Evolutionary conservation across 2,329 filamentous ascomycete genomes (phyloP).

Genomic region (Neonectria faginata): DNA sequence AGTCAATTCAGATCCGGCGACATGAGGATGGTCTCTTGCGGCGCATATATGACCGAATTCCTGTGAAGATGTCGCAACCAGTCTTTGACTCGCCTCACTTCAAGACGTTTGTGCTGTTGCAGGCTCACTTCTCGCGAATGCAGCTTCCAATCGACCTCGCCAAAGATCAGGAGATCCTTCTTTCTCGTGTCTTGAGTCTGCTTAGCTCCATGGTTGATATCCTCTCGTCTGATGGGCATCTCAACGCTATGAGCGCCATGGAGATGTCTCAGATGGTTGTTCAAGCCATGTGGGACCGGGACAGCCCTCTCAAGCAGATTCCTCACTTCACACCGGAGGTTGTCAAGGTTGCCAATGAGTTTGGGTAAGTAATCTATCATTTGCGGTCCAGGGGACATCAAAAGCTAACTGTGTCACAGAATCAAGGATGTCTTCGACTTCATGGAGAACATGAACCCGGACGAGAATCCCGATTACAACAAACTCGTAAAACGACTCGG

Average conservation of each 20-base stretch:
- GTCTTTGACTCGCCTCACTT: conserved; percentile 96
- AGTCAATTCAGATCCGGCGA: conserved; percentile 91
- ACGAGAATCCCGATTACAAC: conserved; percentile 86
- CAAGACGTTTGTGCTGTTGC: conserved; percentile 96
- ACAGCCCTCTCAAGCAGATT: conserved; percentile 96
- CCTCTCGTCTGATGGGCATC: conserved; percentile 91
- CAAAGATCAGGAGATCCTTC: conserved; percentile 92
- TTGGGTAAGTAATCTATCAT: conserved; percentile 66
- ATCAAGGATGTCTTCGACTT: conserved; percentile 97
- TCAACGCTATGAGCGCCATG: conserved; percentile 99
- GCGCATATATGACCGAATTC: conserved; percentile 92
- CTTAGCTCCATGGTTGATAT: conserved; percentile 95
- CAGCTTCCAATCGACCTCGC: conserved; percentile 94
- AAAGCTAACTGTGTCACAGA: conserved; percentile 58
- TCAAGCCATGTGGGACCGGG: conserved; percentile 98
- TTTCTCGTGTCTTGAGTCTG: conserved; percentile 86
- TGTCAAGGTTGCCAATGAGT: conserved; percentile 84
- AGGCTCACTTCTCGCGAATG: conserved; percentile 98
- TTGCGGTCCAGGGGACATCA: background rate
- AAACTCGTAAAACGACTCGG: conserved; percentile 81
- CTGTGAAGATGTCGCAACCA: conserved; percentile 92
- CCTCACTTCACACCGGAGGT: conserved; percentile 90
- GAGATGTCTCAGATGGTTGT: conserved; percentile 99
- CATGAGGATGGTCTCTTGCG: conserved; percentile 90
- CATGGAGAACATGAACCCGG: conserved; percentile 98